Evolutionary conservation across 768 basidiomycete genomes (phyloP), one percentile per base, ranked within the genome.

Genomic region (Tricholoma terreum): DNA sequence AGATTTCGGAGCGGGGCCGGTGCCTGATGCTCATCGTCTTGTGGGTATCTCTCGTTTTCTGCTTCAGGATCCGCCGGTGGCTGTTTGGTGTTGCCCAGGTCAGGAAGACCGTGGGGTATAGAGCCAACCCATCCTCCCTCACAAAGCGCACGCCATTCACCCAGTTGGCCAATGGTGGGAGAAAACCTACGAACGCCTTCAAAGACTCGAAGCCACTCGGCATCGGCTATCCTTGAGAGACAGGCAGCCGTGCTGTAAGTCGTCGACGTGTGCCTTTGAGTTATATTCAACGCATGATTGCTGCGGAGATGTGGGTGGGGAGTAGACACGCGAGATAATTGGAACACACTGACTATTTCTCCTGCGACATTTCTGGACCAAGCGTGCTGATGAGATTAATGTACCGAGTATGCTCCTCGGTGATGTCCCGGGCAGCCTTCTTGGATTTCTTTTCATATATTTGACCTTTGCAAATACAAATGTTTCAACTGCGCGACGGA

Each of bases 361-460:
- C 86, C 64, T 89, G 85, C 4, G 87, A 86, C 55, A 92, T 86
- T 65, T 91, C 90, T 8, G 89, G 87, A 1, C 89, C 89, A 12
- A 92, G 68, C 19, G 80, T 75, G 63, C 81, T 87, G 57, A 92
- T 84, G 1, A 90, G 74, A 63, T 84, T 84, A 58, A 92, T 84
- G 67, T 92, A 92, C 15, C 86, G 83, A 49, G 84, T 80, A 66
- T 92, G 90, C 63, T 92, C 90, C 30, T 90, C 90, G 7, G 74
- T 73, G 5, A 79, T 84, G 62, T 92, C 88, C 17, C 76, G 76
- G 9, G 83, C 69, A 46, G 81, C 87, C 72, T 85, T 88, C 78
- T 89, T 90, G 27, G 84, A 80, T 67, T 89, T 92, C 77, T 89
- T 89, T 75, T 92, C 90, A 52, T 89, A 92, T 12, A 69, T 60